These are phyloP conservation scores for Scutellaria galericulata DNA, from an alignment of 257 asterid species.

Conservation along the genomic window DNA sequence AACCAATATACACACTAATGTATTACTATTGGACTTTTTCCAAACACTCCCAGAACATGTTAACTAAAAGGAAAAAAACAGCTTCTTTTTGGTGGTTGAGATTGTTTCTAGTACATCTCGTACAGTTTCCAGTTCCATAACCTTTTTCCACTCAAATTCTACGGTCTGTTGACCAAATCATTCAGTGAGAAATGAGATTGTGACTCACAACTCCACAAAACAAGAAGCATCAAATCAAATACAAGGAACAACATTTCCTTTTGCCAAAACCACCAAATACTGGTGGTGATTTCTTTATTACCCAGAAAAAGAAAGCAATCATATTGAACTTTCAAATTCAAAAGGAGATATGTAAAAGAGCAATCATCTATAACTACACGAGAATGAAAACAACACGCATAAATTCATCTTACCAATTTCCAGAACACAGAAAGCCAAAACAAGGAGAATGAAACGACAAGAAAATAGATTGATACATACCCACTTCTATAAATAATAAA, in stretches of 20 bases:
- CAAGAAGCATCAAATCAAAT: slow-evolving; percentile 8
- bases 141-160: slow-evolving; percentile 17
- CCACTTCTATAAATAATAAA: slow-evolving; percentile 44
- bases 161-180: slow-evolving; percentile 25
- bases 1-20: not conserved
- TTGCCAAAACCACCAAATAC: slow-evolving; percentile 22
- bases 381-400: not conserved
- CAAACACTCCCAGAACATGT: slow-evolving; percentile 23
- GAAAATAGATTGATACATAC: slow-evolving; percentile 42
- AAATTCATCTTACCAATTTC: slow-evolving; percentile 14
- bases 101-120: slow-evolving; percentile 24
- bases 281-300: slow-evolving; percentile 28
- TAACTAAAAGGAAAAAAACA: slow-evolving; percentile 5
- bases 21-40: slow-evolving; percentile 10
- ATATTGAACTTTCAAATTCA: slow-evolving; percentile 7
- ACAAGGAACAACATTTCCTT: slow-evolving; percentile 17
- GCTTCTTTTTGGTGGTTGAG: slow-evolving; percentile 7
- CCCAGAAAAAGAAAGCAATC: slow-evolving; percentile 22
- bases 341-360: not conserved
- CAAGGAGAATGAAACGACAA: slow-evolving; percentile 10
- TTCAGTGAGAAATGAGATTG: not conserved
- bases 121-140: not conserved
- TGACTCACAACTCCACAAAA: slow-evolving; percentile 12
- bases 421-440: slow-evolving; percentile 18
- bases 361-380: slow-evolving; percentile 4